Conservation (phyloP, 805 yeast genomes). For the Helenozyma rhizophorensis region DNA sequence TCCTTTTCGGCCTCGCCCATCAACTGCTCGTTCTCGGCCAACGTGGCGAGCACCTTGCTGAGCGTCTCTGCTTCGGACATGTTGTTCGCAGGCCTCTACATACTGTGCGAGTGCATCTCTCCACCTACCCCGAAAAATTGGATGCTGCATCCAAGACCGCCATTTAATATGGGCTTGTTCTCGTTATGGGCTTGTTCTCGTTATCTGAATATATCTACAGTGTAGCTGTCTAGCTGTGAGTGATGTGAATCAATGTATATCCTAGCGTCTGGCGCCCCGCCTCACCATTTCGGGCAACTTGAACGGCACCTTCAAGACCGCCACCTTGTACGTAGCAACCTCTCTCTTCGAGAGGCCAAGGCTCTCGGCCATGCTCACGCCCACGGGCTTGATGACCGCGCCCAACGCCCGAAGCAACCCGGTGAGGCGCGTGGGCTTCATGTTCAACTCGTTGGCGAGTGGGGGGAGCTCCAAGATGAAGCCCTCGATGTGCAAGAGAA, state of each 20-base stretch:
- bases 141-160: too few species aligned
- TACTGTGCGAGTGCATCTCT: too few species aligned
- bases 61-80: too few species aligned
- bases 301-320: constrained; percentile 82
- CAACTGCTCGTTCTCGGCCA: constrained; percentile 56
- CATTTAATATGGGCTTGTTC: too few species aligned
- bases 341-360: constrained; percentile 59
- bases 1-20: constrained; percentile 58
- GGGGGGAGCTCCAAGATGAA: constrained; percentile 75
- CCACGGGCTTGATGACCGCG: constrained; percentile 67
- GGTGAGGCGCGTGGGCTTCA: constrained; percentile 70
- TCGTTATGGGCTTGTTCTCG: background rate
- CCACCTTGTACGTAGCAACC: constrained; percentile 69
- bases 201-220: too few species aligned
- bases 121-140: too few species aligned
- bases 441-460: constrained; percentile 75
- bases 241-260: too few species aligned
- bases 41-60: constrained; percentile 31
- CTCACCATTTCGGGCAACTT: constrained; percentile 78
- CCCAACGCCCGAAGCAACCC: constrained; percentile 78
- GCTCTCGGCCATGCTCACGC: constrained; percentile 71
- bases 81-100: too few species aligned
- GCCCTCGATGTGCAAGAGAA: constrained; percentile 70
- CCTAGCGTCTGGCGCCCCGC: constrained; percentile 44
- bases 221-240: too few species aligned